Conservation (phyloP, 805 yeast species). For the Zygosaccharomyces siamensis region DNA sequence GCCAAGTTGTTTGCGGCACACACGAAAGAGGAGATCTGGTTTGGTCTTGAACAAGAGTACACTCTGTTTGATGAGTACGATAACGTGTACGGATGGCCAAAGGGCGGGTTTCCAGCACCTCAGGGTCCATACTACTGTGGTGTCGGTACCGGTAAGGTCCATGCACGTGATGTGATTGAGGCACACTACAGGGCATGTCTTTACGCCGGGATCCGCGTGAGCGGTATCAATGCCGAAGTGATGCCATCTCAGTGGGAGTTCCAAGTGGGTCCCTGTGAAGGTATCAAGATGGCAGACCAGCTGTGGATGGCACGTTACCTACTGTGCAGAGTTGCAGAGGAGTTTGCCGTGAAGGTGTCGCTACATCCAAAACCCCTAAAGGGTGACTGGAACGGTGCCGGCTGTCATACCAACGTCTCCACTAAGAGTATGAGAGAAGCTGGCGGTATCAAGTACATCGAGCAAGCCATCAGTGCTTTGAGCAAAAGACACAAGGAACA, state of each 20-base stretch:
- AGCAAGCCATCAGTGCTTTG: slow-evolving; percentile 86
- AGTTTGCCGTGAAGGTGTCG: slow-evolving; percentile 96
- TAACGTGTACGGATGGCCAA: slow-evolving; percentile 96
- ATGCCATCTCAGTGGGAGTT: slow-evolving; percentile 99
- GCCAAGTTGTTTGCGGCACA: slow-evolving; percentile 93
- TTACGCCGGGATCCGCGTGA: slow-evolving; percentile 81
- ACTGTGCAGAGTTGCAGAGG: slow-evolving; percentile 93
- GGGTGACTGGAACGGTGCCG: slow-evolving; percentile 99
- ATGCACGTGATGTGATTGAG: slow-evolving; percentile 96
- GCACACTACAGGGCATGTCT: slow-evolving; percentile 99
- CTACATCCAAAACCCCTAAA: slow-evolving; percentile 98
- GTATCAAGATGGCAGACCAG: slow-evolving; percentile 95
- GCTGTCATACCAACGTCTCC: slow-evolving; percentile 98
- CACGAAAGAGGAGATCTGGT: slow-evolving; percentile 81
- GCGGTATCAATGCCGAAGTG: slow-evolving; percentile 98
- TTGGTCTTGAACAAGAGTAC: slow-evolving; percentile 98
- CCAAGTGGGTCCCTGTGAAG: slow-evolving; percentile 98
- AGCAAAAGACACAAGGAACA: slow-evolving; percentile 96
- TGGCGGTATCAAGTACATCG: slow-evolving; percentile 96
- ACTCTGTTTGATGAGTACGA: slow-evolving; percentile 90
- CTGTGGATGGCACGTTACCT: slow-evolving; percentile 94
- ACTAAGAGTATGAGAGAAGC: slow-evolving; percentile 85
- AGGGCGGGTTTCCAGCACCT: slow-evolving; percentile 99
- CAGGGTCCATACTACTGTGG: slow-evolving; percentile 99
- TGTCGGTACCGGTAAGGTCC: slow-evolving; percentile 98